These are phyloP conservation scores for Tilletia caries DNA, from an alignment of 1,284 basidiomycete species.

Conservation along the genomic window DNA sequence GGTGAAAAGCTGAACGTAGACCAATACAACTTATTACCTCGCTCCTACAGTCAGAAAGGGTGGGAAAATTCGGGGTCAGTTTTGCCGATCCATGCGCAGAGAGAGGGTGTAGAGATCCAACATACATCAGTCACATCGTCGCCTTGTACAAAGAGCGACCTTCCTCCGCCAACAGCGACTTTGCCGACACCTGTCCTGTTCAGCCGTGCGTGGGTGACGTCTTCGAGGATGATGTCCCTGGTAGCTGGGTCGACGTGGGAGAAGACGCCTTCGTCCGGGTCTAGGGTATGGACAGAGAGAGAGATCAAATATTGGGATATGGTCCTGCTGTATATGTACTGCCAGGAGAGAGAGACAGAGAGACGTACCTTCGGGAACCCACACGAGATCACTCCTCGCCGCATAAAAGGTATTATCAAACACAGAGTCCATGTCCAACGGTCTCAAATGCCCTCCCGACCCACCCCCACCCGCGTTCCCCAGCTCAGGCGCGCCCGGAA, in stretches of 20 bases:
- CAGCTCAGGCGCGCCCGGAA: too few relatives aligned
- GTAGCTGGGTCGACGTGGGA: constrained; percentile 31
- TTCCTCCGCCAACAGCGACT: constrained; percentile 36
- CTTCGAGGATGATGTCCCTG: constrained; percentile 39
- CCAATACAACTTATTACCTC: constrained; percentile 31
- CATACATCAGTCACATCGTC: constrained; percentile 33
- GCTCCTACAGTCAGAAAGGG: neutral
- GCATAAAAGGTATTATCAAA: neutral
- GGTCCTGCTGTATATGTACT: too few relatives aligned
- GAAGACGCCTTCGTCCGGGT: constrained; percentile 47
- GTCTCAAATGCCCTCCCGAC: neutral
- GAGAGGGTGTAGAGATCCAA: neutral
- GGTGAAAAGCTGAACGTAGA: constrained; percentile 35
- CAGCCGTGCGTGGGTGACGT: constrained; percentile 38
- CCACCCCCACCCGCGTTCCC: too few relatives aligned
- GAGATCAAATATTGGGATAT: constrained; percentile 15
- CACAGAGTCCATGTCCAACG: constrained; percentile 1
- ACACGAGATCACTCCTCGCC: neutral
- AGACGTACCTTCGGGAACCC: neutral
- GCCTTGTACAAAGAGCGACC: constrained; percentile 25
- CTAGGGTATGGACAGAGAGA: constrained; percentile 21
- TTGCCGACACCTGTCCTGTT: constrained; percentile 34
- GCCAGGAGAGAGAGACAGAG: too few relatives aligned
- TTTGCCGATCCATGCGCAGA: neutral
- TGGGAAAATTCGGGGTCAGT: neutral